A percentile compares a stretch with the other conserved stretches of the same genome.
Conservation (phyloP, 1,139 yeast genomes). For the Nakaseomyces uthaithaninus region DNA sequence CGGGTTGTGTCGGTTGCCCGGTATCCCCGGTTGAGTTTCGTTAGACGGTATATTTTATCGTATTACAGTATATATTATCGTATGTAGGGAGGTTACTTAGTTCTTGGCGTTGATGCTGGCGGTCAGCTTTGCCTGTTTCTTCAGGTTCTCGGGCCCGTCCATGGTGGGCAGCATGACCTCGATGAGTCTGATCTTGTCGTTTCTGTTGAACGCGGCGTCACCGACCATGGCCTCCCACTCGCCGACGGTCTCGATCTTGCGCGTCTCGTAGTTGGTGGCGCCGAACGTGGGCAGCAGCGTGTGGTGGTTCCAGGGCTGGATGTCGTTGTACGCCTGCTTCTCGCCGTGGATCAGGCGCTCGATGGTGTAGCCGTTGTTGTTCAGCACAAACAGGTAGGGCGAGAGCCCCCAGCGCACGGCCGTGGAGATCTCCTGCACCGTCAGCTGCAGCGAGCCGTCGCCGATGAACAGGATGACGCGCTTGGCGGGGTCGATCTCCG, state of each 20-base stretch:
- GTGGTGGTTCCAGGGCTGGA: conserved; percentile 77
- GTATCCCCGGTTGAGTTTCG: no score
- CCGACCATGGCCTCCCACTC: conserved; percentile 54
- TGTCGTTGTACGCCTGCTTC: conserved; percentile 65
- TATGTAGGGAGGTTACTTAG: neutral
- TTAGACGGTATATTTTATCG: neutral
- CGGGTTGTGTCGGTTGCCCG: no score
- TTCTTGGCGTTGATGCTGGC: conserved; percentile 49
- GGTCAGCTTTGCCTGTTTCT: conserved; percentile 67
- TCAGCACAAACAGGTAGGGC: conserved; percentile 74
- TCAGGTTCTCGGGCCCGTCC: conserved; percentile 73
- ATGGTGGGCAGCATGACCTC: conserved; percentile 71
- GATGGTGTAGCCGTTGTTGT: conserved; percentile 84
- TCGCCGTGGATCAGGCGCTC: conserved; percentile 84
- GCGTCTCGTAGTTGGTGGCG: conserved; percentile 45
- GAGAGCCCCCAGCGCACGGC: conserved; percentile 72
- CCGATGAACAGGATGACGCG: conserved; percentile 79
- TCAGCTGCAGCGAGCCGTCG: conserved; percentile 83
- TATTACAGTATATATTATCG: neutral
- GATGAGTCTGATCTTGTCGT: conserved; percentile 57
- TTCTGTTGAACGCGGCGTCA: conserved; percentile 41
- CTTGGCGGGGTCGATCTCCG: conserved; percentile 56
- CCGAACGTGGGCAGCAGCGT: conserved; percentile 62
- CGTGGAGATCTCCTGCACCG: conserved; percentile 81
- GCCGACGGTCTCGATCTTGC: conserved; percentile 52